These are phyloP conservation scores for Cotoneaster glaucophyllus DNA, from an alignment of 306 rosid genomes.

Conservation along the genomic window DNA sequence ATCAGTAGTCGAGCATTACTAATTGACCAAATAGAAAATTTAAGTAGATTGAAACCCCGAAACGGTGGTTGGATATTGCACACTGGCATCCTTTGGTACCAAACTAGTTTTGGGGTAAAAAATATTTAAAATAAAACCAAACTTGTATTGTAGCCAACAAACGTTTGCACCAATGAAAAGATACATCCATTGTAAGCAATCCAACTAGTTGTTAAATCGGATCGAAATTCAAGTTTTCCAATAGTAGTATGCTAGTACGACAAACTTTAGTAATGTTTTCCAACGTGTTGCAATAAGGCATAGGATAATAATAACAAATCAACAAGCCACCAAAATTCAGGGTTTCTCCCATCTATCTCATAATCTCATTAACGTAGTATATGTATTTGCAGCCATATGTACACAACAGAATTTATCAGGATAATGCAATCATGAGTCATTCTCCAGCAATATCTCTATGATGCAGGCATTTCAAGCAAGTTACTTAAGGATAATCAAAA, in stretches of 20 bases:
- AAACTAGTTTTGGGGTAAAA: not conserved
- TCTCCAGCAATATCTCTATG: not conserved
- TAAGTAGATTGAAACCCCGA: not conserved
- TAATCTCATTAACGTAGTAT: not conserved
- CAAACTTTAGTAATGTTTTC: no score
- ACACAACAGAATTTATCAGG: not conserved
- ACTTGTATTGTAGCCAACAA: not conserved
- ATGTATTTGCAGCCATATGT: not conserved
- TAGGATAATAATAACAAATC: not conserved
- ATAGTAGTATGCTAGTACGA: not conserved
- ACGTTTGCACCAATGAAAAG: not conserved
- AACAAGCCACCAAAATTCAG: not conserved
- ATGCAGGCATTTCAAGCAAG: not conserved
- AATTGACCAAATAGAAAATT: not conserved
- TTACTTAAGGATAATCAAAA: not conserved
- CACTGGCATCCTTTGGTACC: not conserved
- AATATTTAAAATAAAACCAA: not conserved
- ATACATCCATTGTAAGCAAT: not conserved
- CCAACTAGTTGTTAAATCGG: not conserved
- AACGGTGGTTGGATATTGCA: not conserved
- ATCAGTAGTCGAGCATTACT: not conserved
- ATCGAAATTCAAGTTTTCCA: not conserved
- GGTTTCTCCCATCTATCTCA: not conserved
- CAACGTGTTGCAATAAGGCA: no score
- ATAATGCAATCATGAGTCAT: not conserved